phyloP scores from a whole-genome alignment of 768 basidiomycete species.

The Symmetrospora coprosmae region DNA sequence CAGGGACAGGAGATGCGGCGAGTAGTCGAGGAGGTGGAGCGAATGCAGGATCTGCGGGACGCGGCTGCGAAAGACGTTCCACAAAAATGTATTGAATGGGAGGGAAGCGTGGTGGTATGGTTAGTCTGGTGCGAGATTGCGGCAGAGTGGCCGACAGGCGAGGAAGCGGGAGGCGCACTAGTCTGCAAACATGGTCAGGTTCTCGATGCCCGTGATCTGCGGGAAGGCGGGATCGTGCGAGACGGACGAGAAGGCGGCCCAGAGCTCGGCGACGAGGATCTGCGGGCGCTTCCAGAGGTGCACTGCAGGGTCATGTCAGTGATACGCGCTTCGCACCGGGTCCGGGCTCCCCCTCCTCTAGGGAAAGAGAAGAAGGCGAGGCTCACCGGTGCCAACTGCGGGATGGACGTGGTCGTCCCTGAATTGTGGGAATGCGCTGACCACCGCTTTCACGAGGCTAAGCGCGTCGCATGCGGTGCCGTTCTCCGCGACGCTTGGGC shows the following conservation, averaged over 20 bases:
- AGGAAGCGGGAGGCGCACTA: conserved; percentile 40
- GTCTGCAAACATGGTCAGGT: conserved; percentile 87
- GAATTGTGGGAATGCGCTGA: conserved; percentile 58
- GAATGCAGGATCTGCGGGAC: conserved; percentile 84
- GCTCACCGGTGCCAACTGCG: conserved; percentile 49
- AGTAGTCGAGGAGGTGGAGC: conserved; percentile 59
- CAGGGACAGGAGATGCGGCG: conserved; percentile 46
- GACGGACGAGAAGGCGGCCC: conserved; percentile 54
- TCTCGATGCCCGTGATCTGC: conserved; percentile 44
- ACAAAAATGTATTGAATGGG: too few species aligned
- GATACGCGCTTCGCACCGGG: too few species aligned
- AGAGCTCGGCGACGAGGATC: conserved; percentile 68
- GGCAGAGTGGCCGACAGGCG: neutral
- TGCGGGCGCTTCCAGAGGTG: conserved; percentile 81
- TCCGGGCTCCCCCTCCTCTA: too few species aligned
- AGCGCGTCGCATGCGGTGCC: conserved; percentile 40
- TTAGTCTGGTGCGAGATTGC: neutral
- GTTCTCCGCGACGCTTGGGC: neutral
- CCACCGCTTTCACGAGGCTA: conserved; percentile 57
- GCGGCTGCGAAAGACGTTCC: conserved; percentile 39
- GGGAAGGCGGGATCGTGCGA: neutral
- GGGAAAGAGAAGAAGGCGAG: neutral
- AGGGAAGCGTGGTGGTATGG: too few species aligned
- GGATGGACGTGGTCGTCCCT: conserved; percentile 50
- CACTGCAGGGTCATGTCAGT: conserved; percentile 33